These are phyloP conservation scores for Odontarrhena argentea DNA, from an alignment of 345 rosid genomes.

Conservation along the genomic window DNA sequence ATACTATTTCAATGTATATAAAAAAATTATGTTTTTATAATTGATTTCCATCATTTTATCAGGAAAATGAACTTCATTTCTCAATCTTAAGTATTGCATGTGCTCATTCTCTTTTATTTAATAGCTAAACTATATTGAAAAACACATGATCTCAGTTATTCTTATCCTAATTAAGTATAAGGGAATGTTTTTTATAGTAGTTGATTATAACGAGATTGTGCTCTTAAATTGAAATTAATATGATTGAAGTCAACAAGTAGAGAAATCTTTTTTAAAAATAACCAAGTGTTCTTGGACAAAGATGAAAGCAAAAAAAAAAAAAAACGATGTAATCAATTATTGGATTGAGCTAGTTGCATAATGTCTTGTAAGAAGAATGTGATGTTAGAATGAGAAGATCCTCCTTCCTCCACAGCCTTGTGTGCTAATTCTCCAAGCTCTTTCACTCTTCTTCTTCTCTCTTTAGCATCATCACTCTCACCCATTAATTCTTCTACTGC, in stretches of 20 bases:
- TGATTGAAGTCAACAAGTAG: no score
- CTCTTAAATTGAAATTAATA: no score
- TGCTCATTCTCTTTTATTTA: no score
- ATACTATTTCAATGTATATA: background rate
- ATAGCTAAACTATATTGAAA: no score
- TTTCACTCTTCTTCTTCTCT: conserved; percentile 44
- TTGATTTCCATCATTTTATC: background rate
- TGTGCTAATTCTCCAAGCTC: conserved; percentile 45
- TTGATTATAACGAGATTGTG: no score
- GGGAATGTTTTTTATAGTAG: no score
- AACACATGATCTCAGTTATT: no score
- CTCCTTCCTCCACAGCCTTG: conserved; percentile 49
- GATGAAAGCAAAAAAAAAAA: background rate
- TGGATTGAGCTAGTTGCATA: conserved; percentile 24
- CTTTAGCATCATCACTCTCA: conserved; percentile 43
- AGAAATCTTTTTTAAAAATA: no score
- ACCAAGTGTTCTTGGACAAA: background rate
- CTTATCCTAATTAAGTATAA: no score
- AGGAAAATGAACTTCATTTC: background rate
- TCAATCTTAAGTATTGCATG: background rate
- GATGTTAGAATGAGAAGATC: conserved; percentile 55
- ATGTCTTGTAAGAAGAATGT: conserved; percentile 39
- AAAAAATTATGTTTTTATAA: background rate
- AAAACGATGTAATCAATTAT: background rate
- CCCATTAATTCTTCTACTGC: conserved; percentile 51